phyloP scores from a whole-genome alignment of 2,329 filamentous ascomycete genomes.

The Penicillium expansum region DNA sequence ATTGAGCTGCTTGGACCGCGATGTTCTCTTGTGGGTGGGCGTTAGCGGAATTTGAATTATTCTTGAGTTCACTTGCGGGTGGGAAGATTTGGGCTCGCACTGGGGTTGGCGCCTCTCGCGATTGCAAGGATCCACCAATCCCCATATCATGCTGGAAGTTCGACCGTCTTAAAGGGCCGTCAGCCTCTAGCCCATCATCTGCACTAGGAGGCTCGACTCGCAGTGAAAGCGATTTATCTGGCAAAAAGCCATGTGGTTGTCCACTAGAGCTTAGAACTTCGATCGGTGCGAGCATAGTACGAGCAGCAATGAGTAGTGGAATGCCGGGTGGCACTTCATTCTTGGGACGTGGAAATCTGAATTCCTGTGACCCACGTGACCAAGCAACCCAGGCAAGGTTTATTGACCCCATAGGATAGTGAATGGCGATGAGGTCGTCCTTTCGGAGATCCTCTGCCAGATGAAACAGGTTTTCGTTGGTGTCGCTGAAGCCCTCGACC shows the following conservation, averaged over 20 bases:
- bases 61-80: not conserved
- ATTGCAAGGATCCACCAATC: not conserved
- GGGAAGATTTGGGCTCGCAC: not conserved
- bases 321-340: conserved; percentile 6
- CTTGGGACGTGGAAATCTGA: conserved; percentile 17
- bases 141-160: not conserved
- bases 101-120: not conserved
- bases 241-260: not conserved
- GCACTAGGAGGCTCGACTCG: not conserved
- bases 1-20: not conserved
- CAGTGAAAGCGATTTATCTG: not conserved
- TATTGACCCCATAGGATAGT: conserved; percentile 14
- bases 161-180: not conserved
- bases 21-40: not conserved
- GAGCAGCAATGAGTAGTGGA: conserved; percentile 24
- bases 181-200: not conserved
- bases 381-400: conserved; percentile 31
- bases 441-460: conserved; percentile 29
- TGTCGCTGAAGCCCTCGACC: conserved; percentile 36
- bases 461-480: conserved; percentile 24
- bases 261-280: not conserved
- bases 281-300: conserved; percentile 7
- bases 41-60: not conserved
- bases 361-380: conserved; percentile 24
- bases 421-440: conserved; percentile 32